Conservation (phyloP, 2,329 filamentous ascomycete genomes). For the Aspergillus luchuensis region DNA sequence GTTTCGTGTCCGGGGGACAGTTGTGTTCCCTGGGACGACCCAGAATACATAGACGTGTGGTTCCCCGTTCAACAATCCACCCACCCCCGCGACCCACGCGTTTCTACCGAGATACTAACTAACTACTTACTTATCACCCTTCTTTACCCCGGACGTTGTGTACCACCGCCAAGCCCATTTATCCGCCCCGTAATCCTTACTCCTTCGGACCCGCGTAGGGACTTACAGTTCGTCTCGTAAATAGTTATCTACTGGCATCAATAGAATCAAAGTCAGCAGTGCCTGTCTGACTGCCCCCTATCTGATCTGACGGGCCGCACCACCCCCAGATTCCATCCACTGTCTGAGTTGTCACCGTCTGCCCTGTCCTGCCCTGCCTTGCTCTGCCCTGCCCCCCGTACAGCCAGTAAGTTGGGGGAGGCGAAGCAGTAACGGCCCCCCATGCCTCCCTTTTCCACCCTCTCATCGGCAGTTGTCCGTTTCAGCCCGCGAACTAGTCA, state of each 20-base stretch:
- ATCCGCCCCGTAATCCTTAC: too few species aligned
- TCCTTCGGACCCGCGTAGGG: too few species aligned
- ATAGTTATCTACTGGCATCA: too few species aligned
- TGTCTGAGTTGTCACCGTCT: not conserved
- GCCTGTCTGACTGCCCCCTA: too few species aligned
- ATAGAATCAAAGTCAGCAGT: too few species aligned
- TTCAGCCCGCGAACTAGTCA: not conserved
- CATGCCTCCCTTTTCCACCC: not conserved
- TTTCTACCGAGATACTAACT: not conserved
- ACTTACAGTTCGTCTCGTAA: too few species aligned
- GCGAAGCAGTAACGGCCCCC: not conserved
- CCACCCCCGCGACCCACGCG: constrained; percentile 11
- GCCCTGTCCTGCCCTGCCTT: not conserved
- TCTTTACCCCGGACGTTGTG: not conserved
- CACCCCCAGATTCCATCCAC: not conserved
- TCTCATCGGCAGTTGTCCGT: not conserved
- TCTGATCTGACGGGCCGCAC: too few species aligned
- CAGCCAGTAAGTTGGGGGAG: not conserved
- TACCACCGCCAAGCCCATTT: too few species aligned
- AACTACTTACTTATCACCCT: not conserved
- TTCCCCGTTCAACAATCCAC: constrained; percentile 7
- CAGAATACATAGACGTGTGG: constrained; percentile 12
- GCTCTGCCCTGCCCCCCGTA: not conserved
- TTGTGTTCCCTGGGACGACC: constrained; percentile 3
- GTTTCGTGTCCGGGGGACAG: too few species aligned